Base-by-base conservation (phyloP, 495 filamentous ascomycete species). In the Penicillium arizonense region DNA sequence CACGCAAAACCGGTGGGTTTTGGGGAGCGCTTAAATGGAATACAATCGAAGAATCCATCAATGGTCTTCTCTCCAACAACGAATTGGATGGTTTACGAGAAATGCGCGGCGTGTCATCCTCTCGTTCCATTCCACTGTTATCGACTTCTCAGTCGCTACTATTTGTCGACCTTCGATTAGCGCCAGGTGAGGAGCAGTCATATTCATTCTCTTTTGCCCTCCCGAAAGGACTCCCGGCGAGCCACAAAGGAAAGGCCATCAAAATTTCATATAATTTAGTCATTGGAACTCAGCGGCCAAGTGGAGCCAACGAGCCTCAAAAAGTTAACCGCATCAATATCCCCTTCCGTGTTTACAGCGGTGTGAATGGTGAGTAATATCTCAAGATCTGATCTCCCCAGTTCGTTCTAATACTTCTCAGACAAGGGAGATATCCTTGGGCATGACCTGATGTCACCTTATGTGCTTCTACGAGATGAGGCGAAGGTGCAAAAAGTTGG, bases 91-190 rank as follows among this genome's bases (percentile, higher is more conserved):
- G 86, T 47, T 89, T 97, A 53, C 90, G 90, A 70, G 90, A 96
- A 61, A 96, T 96, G 89, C 88, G 90, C 57, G 88, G 87, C 1
- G 85, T 87, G 50, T 85, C 87, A 39, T 84, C 77, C 57, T 87
- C 91, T 13, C 88, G 87, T 64, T 87, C 87, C 16, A 86, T 98
- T 35, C 94, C 94, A 3, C 76, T 98, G 35, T 69, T 98, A 16
- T 95, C 91, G 20, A 97, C 94, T 7, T 90, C 93, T n/a, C 94
- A 97, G 69, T 96, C 91, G 5, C 90, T 98, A 54, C 77, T 98
- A 13, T 98, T 98, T 62, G 93, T 98, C 34, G 91, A 98, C 64
- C 78, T 97, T 30, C 83, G 86, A 60, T 77, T 98, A 14, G 85
- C 79, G 13, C 92, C 95, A 0, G 94, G 94, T 3, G 91, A 98